A percentile compares a stretch with the other conserved stretches of the same genome.
These are phyloP conservation scores for Cubamyces lactineus DNA, from an alignment of 768 basidiomycete species.

Conservation along the genomic window DNA sequence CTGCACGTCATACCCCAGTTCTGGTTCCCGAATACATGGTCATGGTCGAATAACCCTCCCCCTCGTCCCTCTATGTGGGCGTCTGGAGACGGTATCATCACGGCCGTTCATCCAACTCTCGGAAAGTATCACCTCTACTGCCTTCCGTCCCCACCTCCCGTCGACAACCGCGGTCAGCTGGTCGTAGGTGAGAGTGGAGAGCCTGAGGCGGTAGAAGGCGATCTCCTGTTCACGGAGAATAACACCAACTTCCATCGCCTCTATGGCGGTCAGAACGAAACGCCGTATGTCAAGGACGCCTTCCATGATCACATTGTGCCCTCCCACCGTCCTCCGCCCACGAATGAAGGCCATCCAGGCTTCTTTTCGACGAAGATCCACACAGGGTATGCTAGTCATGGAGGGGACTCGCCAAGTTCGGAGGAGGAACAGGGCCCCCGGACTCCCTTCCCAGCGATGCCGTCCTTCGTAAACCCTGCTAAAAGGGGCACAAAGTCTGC, in stretches of 20 bases:
- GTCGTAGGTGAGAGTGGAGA: slow-evolving; percentile 44
- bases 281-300: slow-evolving; percentile 89
- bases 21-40: slow-evolving; percentile 99
- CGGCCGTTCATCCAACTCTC: slow-evolving; percentile 72
- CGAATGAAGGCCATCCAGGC: slow-evolving; percentile 39
- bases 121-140: slow-evolving; percentile 85
- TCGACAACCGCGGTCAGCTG: slow-evolving; percentile 64
- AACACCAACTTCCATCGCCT: slow-evolving; percentile 94
- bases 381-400: slow-evolving; percentile 18
- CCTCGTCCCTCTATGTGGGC: slow-evolving; percentile 63
- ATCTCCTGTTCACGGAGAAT: slow-evolving; percentile 94
- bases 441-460: slow-evolving; percentile 57
- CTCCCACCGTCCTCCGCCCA: slow-evolving; percentile 68
- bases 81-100: slow-evolving; percentile 61
- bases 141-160: slow-evolving; percentile 90
- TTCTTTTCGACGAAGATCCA: slow-evolving; percentile 56
- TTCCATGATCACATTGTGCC: slow-evolving; percentile 98
- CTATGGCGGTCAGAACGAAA: slow-evolving; percentile 85
- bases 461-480: slow-evolving; percentile 81
- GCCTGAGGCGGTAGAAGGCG: slow-evolving; percentile 75
- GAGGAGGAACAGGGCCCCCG: slow-evolving; percentile 55
- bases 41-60: slow-evolving; percentile 78
- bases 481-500: slow-evolving; percentile 90
- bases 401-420: slow-evolving; percentile 32
- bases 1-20: slow-evolving; percentile 94